phyloP scores from a whole-genome alignment of 2,329 filamentous ascomycete genomes.

The Colletotrichum sp. region DNA sequence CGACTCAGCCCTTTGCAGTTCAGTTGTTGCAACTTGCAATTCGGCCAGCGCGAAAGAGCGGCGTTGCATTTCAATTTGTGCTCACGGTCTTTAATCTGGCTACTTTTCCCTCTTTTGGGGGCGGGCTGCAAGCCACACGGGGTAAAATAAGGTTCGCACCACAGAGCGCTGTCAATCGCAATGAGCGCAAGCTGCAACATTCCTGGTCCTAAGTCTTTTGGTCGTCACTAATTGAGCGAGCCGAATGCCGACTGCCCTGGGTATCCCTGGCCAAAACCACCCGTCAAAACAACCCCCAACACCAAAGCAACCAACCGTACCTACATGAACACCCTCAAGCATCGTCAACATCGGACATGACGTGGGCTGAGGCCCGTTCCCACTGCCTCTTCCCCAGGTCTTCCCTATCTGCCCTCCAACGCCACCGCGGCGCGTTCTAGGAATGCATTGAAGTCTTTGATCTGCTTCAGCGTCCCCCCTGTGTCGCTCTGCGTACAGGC shows the following conservation, averaged over 20 bases:
- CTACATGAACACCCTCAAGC: not conserved
- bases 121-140: not conserved
- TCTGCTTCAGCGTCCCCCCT: slow-evolving; percentile 60
- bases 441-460: slow-evolving; percentile 68
- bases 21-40: not conserved
- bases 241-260: slow-evolving; percentile 12
- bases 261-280: slow-evolving; percentile 3
- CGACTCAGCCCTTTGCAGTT: not conserved
- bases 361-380: not conserved
- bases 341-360: not conserved
- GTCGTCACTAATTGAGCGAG: slow-evolving; percentile 2
- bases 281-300: not conserved
- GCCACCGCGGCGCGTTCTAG: slow-evolving; percentile 64
- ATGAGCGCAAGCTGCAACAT: not conserved
- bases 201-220: not conserved
- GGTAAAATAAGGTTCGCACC: not conserved
- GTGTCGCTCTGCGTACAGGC: slow-evolving; percentile 53
- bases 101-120: not conserved
- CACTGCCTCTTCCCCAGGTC: not conserved
- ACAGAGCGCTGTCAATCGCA: not conserved
- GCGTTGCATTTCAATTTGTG: not conserved
- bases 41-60: not conserved
- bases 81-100: not conserved
- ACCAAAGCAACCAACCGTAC: not conserved
- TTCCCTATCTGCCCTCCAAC: slow-evolving; percentile 45